These are phyloP conservation scores for Hanseniaspora guilliermondii DNA, from an alignment of 805 yeast species.

Conservation along the genomic window DNA sequence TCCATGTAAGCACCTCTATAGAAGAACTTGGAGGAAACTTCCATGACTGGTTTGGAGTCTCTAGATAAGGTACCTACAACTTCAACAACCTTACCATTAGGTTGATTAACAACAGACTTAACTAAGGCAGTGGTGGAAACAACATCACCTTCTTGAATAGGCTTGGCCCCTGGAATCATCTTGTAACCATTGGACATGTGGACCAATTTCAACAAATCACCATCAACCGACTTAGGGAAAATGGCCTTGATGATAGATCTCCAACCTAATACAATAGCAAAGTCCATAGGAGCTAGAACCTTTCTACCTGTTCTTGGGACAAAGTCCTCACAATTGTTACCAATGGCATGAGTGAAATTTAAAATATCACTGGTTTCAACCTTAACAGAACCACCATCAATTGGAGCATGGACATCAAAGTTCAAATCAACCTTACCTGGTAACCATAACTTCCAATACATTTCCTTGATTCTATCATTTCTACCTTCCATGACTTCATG, in stretches of 20 bases:
- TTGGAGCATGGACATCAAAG: conserved; percentile 57
- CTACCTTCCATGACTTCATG: conserved; percentile 80
- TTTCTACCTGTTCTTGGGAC: conserved; percentile 76
- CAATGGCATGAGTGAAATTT: conserved; percentile 93
- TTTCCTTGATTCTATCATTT: conserved; percentile 83
- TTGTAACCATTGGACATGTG: conserved; percentile 90
- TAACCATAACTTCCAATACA: conserved; percentile 97
- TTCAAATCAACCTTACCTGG: conserved; percentile 48
- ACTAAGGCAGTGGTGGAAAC: conserved; percentile 75
- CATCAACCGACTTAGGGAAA: conserved; percentile 92
- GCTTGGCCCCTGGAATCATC: conserved; percentile 84
- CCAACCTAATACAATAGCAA: conserved; percentile 98
- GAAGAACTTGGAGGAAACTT: conserved; percentile 87
- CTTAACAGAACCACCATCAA: conserved; percentile 56
- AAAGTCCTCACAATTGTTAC: conserved; percentile 92
- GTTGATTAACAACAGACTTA: conserved; percentile 77
- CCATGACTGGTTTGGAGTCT: conserved; percentile 71
- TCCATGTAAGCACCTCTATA: conserved; percentile 88
- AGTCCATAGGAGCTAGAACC: conserved; percentile 95
- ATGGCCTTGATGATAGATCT: conserved; percentile 94
- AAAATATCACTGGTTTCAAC: conserved; percentile 68
- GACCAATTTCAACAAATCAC: conserved; percentile 85
- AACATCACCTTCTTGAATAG: conserved; percentile 76
- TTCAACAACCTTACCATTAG: conserved; percentile 89
- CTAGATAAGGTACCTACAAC: conserved; percentile 81